phyloP scores from a whole-genome alignment of 306 rosid species.

The Begonia loranthoides region DNA sequence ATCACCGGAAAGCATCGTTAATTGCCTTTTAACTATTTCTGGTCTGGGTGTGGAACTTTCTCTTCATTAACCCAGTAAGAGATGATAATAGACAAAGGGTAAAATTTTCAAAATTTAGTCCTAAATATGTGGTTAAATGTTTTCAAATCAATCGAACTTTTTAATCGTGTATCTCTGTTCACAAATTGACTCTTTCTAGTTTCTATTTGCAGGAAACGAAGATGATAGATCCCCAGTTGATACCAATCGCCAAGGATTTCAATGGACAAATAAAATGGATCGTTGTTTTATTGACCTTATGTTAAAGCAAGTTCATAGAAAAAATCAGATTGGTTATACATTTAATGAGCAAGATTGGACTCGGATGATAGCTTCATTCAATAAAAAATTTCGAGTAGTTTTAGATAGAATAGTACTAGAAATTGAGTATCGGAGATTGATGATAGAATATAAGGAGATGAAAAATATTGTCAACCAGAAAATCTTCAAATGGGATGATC shows the following conservation, averaged over 20 bases:
- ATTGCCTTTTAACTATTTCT: too few relatives aligned
- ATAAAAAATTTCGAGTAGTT: slow-evolving; percentile 11
- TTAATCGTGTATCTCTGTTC: too few relatives aligned
- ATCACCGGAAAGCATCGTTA: too few relatives aligned
- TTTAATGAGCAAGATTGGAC: slow-evolving; percentile 25
- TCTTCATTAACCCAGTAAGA: too few relatives aligned
- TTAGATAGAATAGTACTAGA: slow-evolving; percentile 16
- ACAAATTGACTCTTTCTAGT: not conserved
- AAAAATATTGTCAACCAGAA: slow-evolving; percentile 11
- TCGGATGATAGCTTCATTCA: slow-evolving; percentile 20
- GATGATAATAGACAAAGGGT: too few relatives aligned
- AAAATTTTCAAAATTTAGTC: too few relatives aligned
- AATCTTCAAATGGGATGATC: slow-evolving; percentile 13
- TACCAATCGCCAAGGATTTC: slow-evolving; percentile 8
- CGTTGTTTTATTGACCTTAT: slow-evolving; percentile 16
- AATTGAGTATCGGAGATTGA: slow-evolving; percentile 11
- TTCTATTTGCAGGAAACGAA: slow-evolving; percentile 14
- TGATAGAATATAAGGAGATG: slow-evolving; percentile 15
- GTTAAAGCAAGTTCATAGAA: slow-evolving; percentile 24
- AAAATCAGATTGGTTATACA: slow-evolving; percentile 13
- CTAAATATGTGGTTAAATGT: too few relatives aligned
- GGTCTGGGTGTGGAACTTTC: too few relatives aligned
- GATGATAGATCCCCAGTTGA: slow-evolving; percentile 16
- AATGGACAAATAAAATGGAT: slow-evolving; percentile 26
- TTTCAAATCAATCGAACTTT: too few relatives aligned